A percentile compares a stretch with the other conserved stretches of the same genome.
These are phyloP conservation scores for Hippophae rhamnoides DNA, from an alignment of 306 rosid genomes.

Conservation along the genomic window DNA sequence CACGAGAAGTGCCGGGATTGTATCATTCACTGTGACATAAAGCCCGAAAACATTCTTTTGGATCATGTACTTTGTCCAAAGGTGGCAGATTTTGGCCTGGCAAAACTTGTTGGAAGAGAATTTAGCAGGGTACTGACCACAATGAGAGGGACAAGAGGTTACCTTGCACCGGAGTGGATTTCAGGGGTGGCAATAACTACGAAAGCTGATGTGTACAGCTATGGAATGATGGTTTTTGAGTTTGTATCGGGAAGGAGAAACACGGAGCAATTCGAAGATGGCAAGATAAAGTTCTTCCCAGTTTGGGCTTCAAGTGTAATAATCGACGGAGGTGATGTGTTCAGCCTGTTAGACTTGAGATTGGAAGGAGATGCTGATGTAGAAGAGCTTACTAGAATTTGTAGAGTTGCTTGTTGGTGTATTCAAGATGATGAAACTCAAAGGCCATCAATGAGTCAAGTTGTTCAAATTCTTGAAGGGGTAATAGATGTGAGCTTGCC, in stretches of 20 bases:
- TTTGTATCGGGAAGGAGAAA: slow-evolving; percentile 68
- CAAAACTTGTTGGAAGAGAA: slow-evolving; percentile 78
- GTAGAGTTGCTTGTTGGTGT: slow-evolving; percentile 80
- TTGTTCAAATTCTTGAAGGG: slow-evolving; percentile 74
- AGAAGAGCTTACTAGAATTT: slow-evolving; percentile 38
- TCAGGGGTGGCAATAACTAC: slow-evolving; percentile 72
- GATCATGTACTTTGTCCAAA: slow-evolving; percentile 59
- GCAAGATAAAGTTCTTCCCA: slow-evolving; percentile 51
- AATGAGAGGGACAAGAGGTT: slow-evolving; percentile 94
- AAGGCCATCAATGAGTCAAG: slow-evolving; percentile 74
- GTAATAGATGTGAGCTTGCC: slow-evolving; percentile 45
- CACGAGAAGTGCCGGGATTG: slow-evolving; percentile 85
- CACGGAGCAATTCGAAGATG: slow-evolving; percentile 53
- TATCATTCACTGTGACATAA: slow-evolving; percentile 85
- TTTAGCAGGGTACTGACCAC: slow-evolving; percentile 83
- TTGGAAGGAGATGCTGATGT: slow-evolving; percentile 40
- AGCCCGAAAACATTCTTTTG: slow-evolving; percentile 88
- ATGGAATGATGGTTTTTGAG: slow-evolving; percentile 89
- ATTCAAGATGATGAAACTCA: slow-evolving; percentile 64
- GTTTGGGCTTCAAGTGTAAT: slow-evolving; percentile 35
- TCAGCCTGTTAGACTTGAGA: slow-evolving; percentile 43
- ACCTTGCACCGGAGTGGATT: slow-evolving; percentile 85
- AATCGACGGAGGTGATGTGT: slow-evolving; percentile 35
- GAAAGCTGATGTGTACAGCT: slow-evolving; percentile 88
- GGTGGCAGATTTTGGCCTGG: slow-evolving; percentile 87